Conservation (phyloP, 257 asterid genomes). For the Petrea volubilis region DNA sequence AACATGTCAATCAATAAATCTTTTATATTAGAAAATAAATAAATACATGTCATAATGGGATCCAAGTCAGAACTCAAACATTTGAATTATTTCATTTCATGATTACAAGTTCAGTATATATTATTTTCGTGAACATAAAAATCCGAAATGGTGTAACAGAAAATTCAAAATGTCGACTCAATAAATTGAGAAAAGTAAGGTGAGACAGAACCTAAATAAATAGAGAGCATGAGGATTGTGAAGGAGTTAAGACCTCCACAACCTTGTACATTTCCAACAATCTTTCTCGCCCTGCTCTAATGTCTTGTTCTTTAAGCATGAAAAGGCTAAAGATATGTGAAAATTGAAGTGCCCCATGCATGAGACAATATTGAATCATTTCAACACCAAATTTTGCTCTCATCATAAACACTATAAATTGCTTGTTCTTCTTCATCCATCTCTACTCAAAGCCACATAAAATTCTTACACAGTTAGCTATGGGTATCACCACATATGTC, state of each 20-base stretch:
- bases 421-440: background rate
- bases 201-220: background rate
- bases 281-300: constrained; percentile 9
- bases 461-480: background rate
- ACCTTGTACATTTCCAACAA: constrained; percentile 8
- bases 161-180: too few species aligned
- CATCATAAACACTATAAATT: background rate
- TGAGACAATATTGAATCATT: background rate
- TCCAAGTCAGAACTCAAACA: too few species aligned
- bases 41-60: too few species aligned
- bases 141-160: too few species aligned
- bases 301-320: background rate
- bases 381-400: background rate
- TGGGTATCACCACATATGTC: constrained; percentile 23
- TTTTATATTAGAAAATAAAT: too few species aligned
- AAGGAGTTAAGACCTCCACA: constrained; percentile 11
- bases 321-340: background rate
- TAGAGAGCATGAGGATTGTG: background rate
- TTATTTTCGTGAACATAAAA: too few species aligned
- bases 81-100: too few species aligned
- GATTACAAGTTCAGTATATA: too few species aligned
- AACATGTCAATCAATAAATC: too few species aligned
- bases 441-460: background rate
- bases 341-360: background rate
- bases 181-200: too few species aligned